Percentiles rank a stretch among this genome's conserved stretches.
These are phyloP conservation scores for Parachaetomium inaequale DNA, from an alignment of 495 filamentous ascomycete species.

Conservation along the genomic window DNA sequence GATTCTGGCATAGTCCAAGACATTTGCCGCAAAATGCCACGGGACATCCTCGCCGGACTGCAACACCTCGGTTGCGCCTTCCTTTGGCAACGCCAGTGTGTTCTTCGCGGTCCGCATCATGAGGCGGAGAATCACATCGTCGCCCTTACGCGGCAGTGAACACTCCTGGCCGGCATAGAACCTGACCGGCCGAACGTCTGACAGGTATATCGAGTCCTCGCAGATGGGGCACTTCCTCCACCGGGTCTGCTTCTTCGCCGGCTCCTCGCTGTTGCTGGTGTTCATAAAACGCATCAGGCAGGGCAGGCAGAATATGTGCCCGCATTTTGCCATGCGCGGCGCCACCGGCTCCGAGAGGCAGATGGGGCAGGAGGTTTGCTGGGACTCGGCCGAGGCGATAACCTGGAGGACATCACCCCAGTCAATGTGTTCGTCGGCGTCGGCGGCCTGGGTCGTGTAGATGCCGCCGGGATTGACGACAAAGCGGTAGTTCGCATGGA, in stretches of 20 bases:
- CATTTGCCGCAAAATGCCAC: conserved; percentile 91
- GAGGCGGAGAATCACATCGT: conserved; percentile 82
- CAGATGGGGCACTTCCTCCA: conserved; percentile 98
- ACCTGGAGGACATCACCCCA: conserved; percentile 91
- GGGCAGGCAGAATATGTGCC: conserved; percentile 94
- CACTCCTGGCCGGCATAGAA: conserved; percentile 91
- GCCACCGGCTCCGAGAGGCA: conserved; percentile 88
- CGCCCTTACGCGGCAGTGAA: conserved; percentile 71
- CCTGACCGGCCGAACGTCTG: conserved; percentile 83
- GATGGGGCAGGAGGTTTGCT: conserved; percentile 85
- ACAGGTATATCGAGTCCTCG: conserved; percentile 81
- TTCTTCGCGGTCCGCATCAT: conserved; percentile 74
- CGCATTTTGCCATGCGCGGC: conserved; percentile 95
- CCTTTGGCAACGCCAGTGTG: conserved; percentile 81
- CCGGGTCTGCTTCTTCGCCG: conserved; percentile 56
- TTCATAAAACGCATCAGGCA: conserved; percentile 97
- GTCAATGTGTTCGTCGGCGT: conserved; percentile 87
- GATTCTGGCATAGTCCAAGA: conserved; percentile 89
- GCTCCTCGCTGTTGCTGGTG: conserved; percentile 66
- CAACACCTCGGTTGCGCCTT: conserved; percentile 66
- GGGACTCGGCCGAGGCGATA: conserved; percentile 82
- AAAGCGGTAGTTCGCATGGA: conserved; percentile 97
- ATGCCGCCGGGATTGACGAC: conserved; percentile 79
- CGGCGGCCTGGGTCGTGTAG: conserved; percentile 74
- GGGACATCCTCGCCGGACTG: conserved; percentile 70